Evolutionary conservation across 306 rosid species (phyloP).

Genomic region (Quercus dentata): DNA sequence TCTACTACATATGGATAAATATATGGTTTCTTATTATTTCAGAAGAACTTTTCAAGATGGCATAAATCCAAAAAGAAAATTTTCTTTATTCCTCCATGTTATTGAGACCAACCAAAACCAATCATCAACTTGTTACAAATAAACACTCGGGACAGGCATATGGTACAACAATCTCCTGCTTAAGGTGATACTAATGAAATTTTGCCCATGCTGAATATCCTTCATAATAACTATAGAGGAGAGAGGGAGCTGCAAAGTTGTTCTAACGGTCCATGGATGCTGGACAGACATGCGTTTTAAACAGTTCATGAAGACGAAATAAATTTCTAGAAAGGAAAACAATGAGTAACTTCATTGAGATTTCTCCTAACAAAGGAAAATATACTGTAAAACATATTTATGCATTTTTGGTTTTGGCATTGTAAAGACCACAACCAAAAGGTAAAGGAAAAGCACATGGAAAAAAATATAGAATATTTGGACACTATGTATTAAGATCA

Average conservation of each 20-base stretch:
- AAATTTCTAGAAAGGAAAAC: background rate
- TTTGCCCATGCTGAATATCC: background rate
- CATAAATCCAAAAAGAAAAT: background rate
- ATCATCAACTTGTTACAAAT: background rate
- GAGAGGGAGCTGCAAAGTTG: background rate
- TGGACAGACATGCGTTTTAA: background rate
- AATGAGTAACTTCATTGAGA: background rate
- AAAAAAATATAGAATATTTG: background rate
- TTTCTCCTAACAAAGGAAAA: background rate
- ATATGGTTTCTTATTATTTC: background rate
- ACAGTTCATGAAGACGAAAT: background rate
- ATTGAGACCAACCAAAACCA: background rate
- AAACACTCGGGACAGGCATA: background rate
- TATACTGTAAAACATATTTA: background rate
- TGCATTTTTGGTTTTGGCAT: background rate
- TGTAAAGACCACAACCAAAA: background rate
- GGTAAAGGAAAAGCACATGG: background rate
- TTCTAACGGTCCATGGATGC: background rate
- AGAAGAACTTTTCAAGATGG: background rate
- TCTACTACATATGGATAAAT: background rate
- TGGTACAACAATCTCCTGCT: background rate
- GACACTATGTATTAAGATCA: background rate
- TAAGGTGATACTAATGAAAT: background rate
- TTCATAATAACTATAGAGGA: background rate
- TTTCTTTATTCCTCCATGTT: background rate